These are phyloP conservation scores for Lactarius deliciosus DNA, from an alignment of 768 basidiomycete species.

Conservation along the genomic window DNA sequence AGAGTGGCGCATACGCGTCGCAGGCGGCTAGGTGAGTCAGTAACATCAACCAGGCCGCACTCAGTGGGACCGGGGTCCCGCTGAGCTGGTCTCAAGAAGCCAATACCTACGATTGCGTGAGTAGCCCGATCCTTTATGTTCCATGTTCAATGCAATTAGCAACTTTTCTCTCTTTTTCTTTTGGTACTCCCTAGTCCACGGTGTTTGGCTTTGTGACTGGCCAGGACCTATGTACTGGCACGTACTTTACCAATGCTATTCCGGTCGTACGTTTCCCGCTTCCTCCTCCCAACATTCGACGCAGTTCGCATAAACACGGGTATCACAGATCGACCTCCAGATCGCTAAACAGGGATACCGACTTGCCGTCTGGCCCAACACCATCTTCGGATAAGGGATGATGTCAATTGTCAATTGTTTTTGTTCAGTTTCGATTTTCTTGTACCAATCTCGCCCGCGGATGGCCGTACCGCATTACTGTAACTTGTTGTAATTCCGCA, in stretches of 20 bases:
- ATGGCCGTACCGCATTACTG: not conserved
- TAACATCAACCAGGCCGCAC: conserved; percentile 34
- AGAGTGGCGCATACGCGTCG: conserved; percentile 36
- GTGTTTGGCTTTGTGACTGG: conserved; percentile 33
- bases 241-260: conserved; percentile 32
- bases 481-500: not conserved
- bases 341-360: conserved; percentile 35
- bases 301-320: not conserved
- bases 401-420: too few species aligned
- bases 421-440: not conserved
- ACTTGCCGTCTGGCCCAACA: conserved; percentile 31
- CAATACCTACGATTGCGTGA: conserved; percentile 35
- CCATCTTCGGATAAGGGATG: conserved; percentile 29
- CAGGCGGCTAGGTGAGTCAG: conserved; percentile 33
- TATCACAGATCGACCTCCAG: conserved; percentile 34
- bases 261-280: conserved; percentile 28
- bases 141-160: not conserved
- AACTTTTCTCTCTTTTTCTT: too few species aligned
- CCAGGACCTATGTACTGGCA: conserved; percentile 33
- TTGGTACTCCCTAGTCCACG: conserved; percentile 23
- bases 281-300: not conserved
- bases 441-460: not conserved
- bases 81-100: conserved; percentile 35
- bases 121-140: conserved; percentile 4
- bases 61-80: conserved; percentile 35